A percentile compares a stretch with the other conserved stretches of the same genome.
phyloP scores from a whole-genome alignment of 345 rosid genomes.

The Euphorbia pulcherrima region DNA sequence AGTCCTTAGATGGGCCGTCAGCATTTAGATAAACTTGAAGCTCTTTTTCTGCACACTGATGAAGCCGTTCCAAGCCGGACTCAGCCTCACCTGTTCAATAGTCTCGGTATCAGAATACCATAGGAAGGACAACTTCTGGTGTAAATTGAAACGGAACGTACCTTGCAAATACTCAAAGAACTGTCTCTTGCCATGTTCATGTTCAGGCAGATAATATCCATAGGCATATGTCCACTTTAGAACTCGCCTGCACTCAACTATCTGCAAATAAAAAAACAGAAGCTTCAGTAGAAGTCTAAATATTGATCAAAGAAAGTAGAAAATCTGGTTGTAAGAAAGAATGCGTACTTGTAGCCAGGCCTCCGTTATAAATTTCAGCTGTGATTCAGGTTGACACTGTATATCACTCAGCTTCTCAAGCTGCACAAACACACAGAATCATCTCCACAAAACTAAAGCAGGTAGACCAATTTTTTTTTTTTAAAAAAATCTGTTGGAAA shows the following conservation, averaged over 20 bases:
- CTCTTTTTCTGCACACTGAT: conserved; percentile 89
- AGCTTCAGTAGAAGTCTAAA: not conserved
- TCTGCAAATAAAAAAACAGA: conserved; percentile 37
- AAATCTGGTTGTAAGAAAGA: not conserved
- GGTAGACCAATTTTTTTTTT: not conserved
- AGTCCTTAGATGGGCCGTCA: conserved; percentile 62
- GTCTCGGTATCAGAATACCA: conserved; percentile 10
- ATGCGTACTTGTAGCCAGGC: conserved; percentile 34
- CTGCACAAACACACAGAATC: conserved; percentile 11
- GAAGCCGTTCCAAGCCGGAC: conserved; percentile 83
- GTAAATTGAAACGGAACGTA: conserved; percentile 21
- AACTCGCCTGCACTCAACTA: conserved; percentile 83
- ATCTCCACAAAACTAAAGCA: not conserved
- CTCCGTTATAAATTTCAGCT: conserved; percentile 33
- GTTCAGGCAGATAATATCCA: conserved; percentile 74
- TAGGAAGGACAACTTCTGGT: conserved; percentile 1
- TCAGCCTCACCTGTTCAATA: conserved; percentile 68
- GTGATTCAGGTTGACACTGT: conserved; percentile 37
- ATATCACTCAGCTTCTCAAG: conserved; percentile 35
- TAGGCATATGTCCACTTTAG: conserved; percentile 87
- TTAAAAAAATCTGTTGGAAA: not conserved
- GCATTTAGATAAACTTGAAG: conserved; percentile 48
- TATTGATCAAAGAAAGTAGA: not conserved
- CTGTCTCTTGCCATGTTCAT: conserved; percentile 66
- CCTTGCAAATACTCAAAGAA: conserved; percentile 89